A percentile compares a stretch with the other conserved stretches of the same genome.
Evolutionary conservation across 2,329 filamentous ascomycete genomes (phyloP).

Genomic region (Helotiales sp.): DNA sequence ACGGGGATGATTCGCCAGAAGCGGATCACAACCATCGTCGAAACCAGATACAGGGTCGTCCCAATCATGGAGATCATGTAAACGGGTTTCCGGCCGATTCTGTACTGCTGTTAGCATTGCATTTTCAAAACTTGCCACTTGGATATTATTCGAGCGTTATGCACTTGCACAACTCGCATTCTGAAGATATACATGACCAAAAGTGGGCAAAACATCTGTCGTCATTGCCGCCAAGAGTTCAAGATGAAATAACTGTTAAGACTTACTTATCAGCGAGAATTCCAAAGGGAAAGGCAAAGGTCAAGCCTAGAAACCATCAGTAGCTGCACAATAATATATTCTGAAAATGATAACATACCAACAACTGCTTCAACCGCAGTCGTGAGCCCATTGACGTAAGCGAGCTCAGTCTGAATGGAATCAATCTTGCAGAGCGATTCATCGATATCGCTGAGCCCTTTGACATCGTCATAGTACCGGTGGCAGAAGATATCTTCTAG

Average conservation of each 20-base stretch:
- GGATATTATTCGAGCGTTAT: not conserved
- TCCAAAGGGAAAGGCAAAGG: conserved; percentile 13
- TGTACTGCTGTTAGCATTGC: not conserved
- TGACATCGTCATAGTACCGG: conserved; percentile 6
- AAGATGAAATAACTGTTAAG: not conserved
- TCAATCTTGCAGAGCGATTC: conserved; percentile 15
- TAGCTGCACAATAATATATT: not conserved
- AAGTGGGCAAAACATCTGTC: conserved; percentile 1
- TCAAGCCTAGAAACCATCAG: not conserved
- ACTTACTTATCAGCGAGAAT: conserved; percentile 17
- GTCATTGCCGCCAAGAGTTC: not conserved
- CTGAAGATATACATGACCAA: not conserved
- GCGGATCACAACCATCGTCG: not conserved
- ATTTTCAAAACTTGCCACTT: not conserved
- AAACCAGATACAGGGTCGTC: not conserved
- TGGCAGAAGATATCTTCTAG: conserved; percentile 11
- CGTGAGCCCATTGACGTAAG: conserved; percentile 12
- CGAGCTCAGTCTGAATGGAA: conserved; percentile 15
- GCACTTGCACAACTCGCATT: not conserved
- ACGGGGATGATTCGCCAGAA: conserved; percentile 12
- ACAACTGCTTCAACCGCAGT: conserved; percentile 9
- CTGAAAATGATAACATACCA: not conserved
- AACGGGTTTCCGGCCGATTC: conserved; percentile 14
- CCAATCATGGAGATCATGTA: conserved; percentile 11
- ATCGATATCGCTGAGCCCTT: conserved; percentile 10